A percentile compares a stretch with the other conserved stretches of the same genome.
Evolutionary conservation across 2,329 filamentous ascomycete genomes (phyloP).

Genomic region (Calonectria henricotiae): DNA sequence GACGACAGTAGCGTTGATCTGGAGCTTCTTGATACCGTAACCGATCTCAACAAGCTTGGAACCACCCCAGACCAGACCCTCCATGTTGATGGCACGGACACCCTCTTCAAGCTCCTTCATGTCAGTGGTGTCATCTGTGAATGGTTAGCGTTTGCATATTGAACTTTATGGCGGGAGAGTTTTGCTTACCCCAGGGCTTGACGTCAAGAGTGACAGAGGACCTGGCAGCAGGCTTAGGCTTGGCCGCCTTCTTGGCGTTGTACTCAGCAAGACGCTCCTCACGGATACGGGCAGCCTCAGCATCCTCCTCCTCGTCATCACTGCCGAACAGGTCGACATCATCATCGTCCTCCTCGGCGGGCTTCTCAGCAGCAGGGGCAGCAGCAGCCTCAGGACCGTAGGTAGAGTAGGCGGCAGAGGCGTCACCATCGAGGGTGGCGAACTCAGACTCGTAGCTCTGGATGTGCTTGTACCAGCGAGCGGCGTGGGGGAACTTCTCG

Average conservation of each 20-base stretch:
- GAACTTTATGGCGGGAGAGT: background rate
- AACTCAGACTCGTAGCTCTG: slow-evolving; percentile 94
- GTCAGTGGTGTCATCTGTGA: slow-evolving; percentile 90
- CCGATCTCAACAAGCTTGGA: slow-evolving; percentile 92
- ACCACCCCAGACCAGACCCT: slow-evolving; percentile 96
- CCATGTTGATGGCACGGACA: slow-evolving; percentile 89
- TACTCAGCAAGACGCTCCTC: slow-evolving; percentile 95
- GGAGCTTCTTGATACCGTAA: slow-evolving; percentile 99
- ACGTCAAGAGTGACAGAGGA: slow-evolving; percentile 96
- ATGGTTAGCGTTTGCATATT: slow-evolving; percentile 46
- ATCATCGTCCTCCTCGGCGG: slow-evolving; percentile 67
- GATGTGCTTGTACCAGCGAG: slow-evolving; percentile 99
- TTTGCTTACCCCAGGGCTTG: slow-evolving; percentile 96
- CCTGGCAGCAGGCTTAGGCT: slow-evolving; percentile 94
- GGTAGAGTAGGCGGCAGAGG: slow-evolving; percentile 88
- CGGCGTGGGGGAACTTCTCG: slow-evolving; percentile 92
- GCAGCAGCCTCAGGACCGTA: slow-evolving; percentile 91
- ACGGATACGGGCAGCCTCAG: slow-evolving; percentile 86
- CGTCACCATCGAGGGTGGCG: slow-evolving; percentile 89
- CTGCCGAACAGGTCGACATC: slow-evolving; percentile 95
- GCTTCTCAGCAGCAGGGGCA: slow-evolving; percentile 79
- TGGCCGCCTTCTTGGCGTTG: slow-evolving; percentile 96
- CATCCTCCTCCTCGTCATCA: slow-evolving; percentile 95
- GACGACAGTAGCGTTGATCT: slow-evolving; percentile 98
- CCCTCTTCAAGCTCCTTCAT: slow-evolving; percentile 86